Evolutionary conservation across 495 filamentous ascomycete species (phyloP).

Genomic region (Aspergillus cavernicola): DNA sequence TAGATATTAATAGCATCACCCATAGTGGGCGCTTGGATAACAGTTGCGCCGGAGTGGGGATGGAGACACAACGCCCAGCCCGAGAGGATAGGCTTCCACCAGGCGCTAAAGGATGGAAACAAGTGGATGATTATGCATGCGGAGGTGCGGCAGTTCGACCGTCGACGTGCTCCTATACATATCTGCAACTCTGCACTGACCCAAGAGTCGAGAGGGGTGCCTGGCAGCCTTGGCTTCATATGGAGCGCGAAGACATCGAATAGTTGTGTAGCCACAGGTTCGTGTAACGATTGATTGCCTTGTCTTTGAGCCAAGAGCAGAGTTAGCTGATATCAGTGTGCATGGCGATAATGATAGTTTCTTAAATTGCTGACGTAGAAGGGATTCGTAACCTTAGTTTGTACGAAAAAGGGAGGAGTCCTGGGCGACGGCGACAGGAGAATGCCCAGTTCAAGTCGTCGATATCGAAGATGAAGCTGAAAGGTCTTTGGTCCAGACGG

Average conservation of each 20-base stretch:
- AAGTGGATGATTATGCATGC: conserved; percentile 6
- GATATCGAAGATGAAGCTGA: too few species aligned
- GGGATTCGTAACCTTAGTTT: not conserved
- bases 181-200: not conserved
- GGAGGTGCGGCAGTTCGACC: conserved; percentile 4
- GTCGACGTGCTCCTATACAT: too few species aligned
- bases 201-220: not conserved
- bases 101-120: not conserved
- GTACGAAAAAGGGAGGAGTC: not conserved
- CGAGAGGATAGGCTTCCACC: not conserved
- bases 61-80: not conserved
- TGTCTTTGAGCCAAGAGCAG: not conserved
- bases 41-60: conserved; percentile 13
- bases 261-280: conserved; percentile 1
- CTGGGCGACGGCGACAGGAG: not conserved
- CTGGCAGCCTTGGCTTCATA: not conserved
- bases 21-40: conserved; percentile 8
- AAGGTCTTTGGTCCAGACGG: not conserved
- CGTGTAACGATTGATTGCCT: not conserved
- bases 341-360: not conserved
- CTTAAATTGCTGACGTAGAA: not conserved
- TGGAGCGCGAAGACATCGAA: too few species aligned
- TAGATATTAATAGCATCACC: conserved; percentile 12
- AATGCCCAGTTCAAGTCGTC: not conserved
- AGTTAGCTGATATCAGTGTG: not conserved